Evolutionary conservation across 805 yeast species (phyloP).

Genomic region (Sugiyamaella floridensis): DNA sequence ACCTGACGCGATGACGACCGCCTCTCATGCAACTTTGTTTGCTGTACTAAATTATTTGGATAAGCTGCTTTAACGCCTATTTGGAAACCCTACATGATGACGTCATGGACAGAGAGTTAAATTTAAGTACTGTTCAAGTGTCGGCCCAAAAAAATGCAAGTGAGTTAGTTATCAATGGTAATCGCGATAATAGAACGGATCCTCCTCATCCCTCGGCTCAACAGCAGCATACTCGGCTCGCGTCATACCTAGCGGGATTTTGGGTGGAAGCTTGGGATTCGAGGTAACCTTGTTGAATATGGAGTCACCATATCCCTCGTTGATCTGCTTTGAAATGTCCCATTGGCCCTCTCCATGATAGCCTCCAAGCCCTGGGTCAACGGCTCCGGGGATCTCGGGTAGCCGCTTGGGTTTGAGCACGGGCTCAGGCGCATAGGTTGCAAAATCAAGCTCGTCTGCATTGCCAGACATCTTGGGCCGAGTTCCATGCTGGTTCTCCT

Average conservation of each 20-base stretch:
- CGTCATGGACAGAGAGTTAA: too few species aligned
- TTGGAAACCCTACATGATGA: too few species aligned
- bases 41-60: too few species aligned
- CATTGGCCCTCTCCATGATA: constrained; percentile 26
- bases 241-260: constrained; percentile 24
- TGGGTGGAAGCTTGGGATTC: constrained; percentile 20
- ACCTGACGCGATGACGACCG: too few species aligned
- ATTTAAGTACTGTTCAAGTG: too few species aligned
- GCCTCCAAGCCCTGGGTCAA: constrained; percentile 22
- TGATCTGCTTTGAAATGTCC: constrained; percentile 28
- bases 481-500: not conserved
- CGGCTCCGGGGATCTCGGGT: constrained; percentile 15
- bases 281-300: constrained; percentile 21
- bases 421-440: constrained; percentile 25
- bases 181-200: constrained; percentile 15
- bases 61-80: too few species aligned
- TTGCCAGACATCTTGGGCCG: not conserved
- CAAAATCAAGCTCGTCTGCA: constrained; percentile 16
- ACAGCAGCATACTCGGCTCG: constrained; percentile 20
- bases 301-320: constrained; percentile 32
- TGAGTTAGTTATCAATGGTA: not conserved
- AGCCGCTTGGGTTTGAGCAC: constrained; percentile 9
- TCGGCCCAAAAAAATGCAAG: not conserved
- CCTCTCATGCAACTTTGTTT: too few species aligned
- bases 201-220: constrained; percentile 15